A percentile compares a stretch with the other conserved stretches of the same genome.
Evolutionary conservation across 2,329 filamentous ascomycete genomes (phyloP).

Genomic region (Plectosphaerella plurivora): DNA sequence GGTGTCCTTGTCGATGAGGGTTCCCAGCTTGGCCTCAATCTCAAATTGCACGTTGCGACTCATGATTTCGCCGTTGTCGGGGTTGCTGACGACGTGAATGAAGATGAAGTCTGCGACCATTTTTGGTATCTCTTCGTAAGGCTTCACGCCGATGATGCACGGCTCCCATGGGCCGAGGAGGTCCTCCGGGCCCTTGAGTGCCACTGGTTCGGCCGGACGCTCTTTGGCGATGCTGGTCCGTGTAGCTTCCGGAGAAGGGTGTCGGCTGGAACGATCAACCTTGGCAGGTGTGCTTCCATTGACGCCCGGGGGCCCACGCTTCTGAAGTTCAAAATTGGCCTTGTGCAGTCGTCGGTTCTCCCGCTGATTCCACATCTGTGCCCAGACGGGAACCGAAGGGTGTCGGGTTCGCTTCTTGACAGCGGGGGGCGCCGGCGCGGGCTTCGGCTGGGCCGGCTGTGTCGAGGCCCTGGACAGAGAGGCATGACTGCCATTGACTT

Average conservation of each 20-base stretch:
- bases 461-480: slow-evolving; percentile 9
- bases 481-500: slow-evolving; percentile 37
- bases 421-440: slow-evolving; percentile 16
- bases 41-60: slow-evolving; percentile 72
- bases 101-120: slow-evolving; percentile 79
- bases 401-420: slow-evolving; percentile 35
- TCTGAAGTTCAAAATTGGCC: slow-evolving; percentile 42
- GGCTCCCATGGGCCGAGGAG: slow-evolving; percentile 57
- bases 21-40: slow-evolving; percentile 90
- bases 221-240: slow-evolving; percentile 19
- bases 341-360: slow-evolving; percentile 31
- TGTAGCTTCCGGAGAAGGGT: slow-evolving; percentile 41
- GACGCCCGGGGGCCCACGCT: slow-evolving; percentile 24
- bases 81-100: slow-evolving; percentile 61
- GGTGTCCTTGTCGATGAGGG: slow-evolving; percentile 69
- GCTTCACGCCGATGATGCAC: slow-evolving; percentile 65
- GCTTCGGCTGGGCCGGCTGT: not conserved
- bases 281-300: slow-evolving; percentile 29
- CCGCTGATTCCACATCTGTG: slow-evolving; percentile 31
- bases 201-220: slow-evolving; percentile 11
- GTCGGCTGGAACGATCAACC: slow-evolving; percentile 32
- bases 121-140: slow-evolving; percentile 71
- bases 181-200: slow-evolving; percentile 20
- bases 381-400: slow-evolving; percentile 42
- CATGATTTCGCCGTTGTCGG: slow-evolving; percentile 59